Percentiles rank a stretch among this genome's conserved stretches.
These are phyloP conservation scores for Boletus reticuloceps DNA, from an alignment of 768 basidiomycete genomes.

Conservation along the genomic window DNA sequence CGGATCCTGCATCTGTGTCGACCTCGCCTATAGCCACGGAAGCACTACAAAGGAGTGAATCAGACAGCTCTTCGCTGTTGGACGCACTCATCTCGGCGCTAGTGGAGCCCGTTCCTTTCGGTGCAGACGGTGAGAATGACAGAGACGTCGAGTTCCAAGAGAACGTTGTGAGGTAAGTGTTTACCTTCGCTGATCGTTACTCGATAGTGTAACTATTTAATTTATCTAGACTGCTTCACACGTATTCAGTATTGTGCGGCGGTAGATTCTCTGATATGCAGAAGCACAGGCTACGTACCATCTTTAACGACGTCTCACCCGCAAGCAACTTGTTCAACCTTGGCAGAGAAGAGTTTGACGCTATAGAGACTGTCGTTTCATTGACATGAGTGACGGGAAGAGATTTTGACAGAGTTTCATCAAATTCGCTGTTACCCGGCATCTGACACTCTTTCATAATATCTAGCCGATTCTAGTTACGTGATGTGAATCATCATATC, in stretches of 20 bases:
- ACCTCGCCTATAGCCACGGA: constrained; percentile 49
- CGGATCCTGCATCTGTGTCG: constrained; percentile 47
- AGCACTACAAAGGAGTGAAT: constrained; percentile 45
- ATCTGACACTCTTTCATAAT: constrained; percentile 6
- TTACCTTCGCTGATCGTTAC: not conserved
- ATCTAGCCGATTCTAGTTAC: constrained; percentile 30
- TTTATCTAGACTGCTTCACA: constrained; percentile 45
- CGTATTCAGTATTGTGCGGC: constrained; percentile 45
- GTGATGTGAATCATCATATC: constrained; percentile 18
- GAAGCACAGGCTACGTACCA: constrained; percentile 26
- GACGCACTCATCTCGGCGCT: constrained; percentile 52
- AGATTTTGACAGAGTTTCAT: constrained; percentile 9
- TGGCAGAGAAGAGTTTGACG: constrained; percentile 23
- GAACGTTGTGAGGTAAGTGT: constrained; percentile 51
- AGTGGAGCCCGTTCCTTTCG: constrained; percentile 56
- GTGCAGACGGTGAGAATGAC: constrained; percentile 62
- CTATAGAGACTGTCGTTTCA: constrained; percentile 19
- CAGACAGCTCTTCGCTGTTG: constrained; percentile 36
- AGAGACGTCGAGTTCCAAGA: constrained; percentile 67
- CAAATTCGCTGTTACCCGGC: constrained; percentile 7
- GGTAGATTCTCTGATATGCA: constrained; percentile 32
- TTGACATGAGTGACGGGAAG: constrained; percentile 16
- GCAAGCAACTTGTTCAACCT: constrained; percentile 28
- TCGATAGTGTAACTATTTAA: not conserved
- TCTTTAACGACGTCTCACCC: constrained; percentile 23